Percentiles rank a stretch among this genome's conserved stretches.
Evolutionary conservation across 225 moss, liverwort and hornwort genomes (phyloP).

Genomic region (Thuidium tamariscinum): DNA sequence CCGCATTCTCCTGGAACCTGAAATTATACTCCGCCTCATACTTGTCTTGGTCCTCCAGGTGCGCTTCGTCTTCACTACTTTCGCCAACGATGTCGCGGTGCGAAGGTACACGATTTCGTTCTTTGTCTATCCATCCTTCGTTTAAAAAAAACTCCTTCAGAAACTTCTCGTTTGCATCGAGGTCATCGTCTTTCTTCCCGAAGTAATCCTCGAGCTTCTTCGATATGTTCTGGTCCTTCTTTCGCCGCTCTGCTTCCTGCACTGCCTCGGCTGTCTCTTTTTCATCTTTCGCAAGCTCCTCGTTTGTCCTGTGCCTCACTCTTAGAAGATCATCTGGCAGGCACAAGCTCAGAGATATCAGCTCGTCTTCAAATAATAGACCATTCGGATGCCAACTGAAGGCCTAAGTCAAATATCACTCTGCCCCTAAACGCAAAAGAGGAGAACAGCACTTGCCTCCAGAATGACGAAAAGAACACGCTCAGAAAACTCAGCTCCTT

Average conservation of each 20-base stretch:
- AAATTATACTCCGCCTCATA: slow-evolving; percentile 91
- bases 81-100: slow-evolving; percentile 39
- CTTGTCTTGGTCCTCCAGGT: slow-evolving; percentile 64
- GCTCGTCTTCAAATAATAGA: neutral
- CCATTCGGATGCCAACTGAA: neutral
- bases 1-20: slow-evolving; percentile 72
- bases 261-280: slow-evolving; percentile 55
- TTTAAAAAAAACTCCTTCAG: slow-evolving; percentile 72
- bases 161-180: slow-evolving; percentile 72
- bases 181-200: slow-evolving; percentile 68
- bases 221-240: slow-evolving; percentile 53
- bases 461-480: neutral
- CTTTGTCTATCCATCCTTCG: slow-evolving; percentile 91
- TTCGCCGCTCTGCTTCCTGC: slow-evolving; percentile 63
- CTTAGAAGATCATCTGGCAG: slow-evolving; percentile 38
- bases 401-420: neutral
- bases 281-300: slow-evolving; percentile 58
- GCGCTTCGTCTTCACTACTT: slow-evolving; percentile 74
- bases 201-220: slow-evolving; percentile 83
- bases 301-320: slow-evolving; percentile 55
- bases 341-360: neutral
- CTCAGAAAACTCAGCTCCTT: neutral
- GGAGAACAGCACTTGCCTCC: neutral
- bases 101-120: slow-evolving; percentile 28
- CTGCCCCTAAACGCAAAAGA: neutral